Percentiles rank a stretch among this genome's conserved stretches.
Evolutionary conservation across 371 early-diverging fungal genomes (phyloP).

Genomic region (Mortierella sp.): DNA sequence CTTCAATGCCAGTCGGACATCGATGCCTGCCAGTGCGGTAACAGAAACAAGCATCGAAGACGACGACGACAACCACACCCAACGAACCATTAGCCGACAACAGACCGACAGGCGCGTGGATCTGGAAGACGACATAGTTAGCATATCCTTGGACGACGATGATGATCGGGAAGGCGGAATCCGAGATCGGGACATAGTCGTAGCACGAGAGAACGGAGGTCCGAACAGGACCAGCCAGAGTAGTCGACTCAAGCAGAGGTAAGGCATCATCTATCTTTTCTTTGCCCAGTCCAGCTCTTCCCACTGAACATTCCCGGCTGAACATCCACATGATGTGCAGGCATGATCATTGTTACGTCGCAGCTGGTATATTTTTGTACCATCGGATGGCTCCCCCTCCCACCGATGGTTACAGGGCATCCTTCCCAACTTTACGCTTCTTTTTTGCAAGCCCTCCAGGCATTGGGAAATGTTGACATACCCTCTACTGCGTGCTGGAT

Average conservation of each 20-base stretch:
- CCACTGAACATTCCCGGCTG: conserved; percentile 11
- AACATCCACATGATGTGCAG: conserved; percentile 13
- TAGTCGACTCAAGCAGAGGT: conserved; percentile 43
- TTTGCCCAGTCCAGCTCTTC: neutral
- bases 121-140: conserved; percentile 34
- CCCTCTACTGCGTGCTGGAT: neutral
- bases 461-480: neutral
- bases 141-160: conserved; percentile 26
- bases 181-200: conserved; percentile 32
- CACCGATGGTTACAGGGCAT: neutral
- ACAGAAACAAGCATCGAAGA: conserved; percentile 43
- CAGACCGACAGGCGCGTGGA: conserved; percentile 11
- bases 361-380: conserved; percentile 12
- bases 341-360: conserved; percentile 5
- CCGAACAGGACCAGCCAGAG: conserved; percentile 25
- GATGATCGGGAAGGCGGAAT: conserved; percentile 25
- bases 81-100: neutral
- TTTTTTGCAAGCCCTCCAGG: neutral
- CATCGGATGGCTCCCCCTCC: conserved; percentile 8
- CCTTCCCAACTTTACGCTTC: neutral
- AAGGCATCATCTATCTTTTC: conserved; percentile 1
- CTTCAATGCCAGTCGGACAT: conserved; percentile 25
- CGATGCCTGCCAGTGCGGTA: conserved; percentile 30
- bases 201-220: conserved; percentile 22
- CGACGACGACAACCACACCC: conserved; percentile 24